Evolutionary conservation across 208 protist genomes (phyloP), one percentile per base, ranked within the genome.

Genomic region (Wallacemonas collosoma): DNA sequence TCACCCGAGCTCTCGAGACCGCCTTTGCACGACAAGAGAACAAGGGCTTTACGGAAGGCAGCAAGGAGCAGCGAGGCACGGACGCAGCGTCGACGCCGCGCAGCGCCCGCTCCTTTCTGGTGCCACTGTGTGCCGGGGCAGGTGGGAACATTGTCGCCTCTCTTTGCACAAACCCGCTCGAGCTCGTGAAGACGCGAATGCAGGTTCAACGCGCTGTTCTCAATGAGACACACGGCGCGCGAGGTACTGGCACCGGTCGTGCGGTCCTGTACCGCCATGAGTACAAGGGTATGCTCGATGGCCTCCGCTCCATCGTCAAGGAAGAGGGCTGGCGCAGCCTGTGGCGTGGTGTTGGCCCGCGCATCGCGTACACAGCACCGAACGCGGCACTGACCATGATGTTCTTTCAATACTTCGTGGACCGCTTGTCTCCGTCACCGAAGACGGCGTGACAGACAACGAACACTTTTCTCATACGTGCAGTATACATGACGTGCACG

Each of bases 171-270:
- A 98, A 98, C 76, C 91, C 91, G 51, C 64, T 98, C 15, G 94
- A 98, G 72, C 73, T 98, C 40, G 83, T 95, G 50, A 98, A 98
- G 79, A 93, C 93, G 51, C 87, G 94, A 0, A 67, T 98, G 72
- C 94, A 98, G 79, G 87, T 98, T 17, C 91, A 97, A 73, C 79
- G 87, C 0, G 76, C 87, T 0, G 77, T 91, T 41, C 68, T 94
- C 53, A 65, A 75, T 26, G 26, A 26, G 26, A 26, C 26, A 26
- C 26, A 26, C 17, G 45, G 67, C 12, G 5, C 41, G 0, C 53
- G 26, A n/a, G n/a, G 26, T 7, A 48, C 14, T 48, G 57, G 9
- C 64, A 50, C n/a, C 60, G 14, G n/a, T 6, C 43, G 35, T 6
- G 38, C 58, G 48, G 12, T 3, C 53, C 61, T 80, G 12, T 97